Conservation (phyloP, 2,329 filamentous ascomycete species). For the Neoarthrinium moseri region DNA sequence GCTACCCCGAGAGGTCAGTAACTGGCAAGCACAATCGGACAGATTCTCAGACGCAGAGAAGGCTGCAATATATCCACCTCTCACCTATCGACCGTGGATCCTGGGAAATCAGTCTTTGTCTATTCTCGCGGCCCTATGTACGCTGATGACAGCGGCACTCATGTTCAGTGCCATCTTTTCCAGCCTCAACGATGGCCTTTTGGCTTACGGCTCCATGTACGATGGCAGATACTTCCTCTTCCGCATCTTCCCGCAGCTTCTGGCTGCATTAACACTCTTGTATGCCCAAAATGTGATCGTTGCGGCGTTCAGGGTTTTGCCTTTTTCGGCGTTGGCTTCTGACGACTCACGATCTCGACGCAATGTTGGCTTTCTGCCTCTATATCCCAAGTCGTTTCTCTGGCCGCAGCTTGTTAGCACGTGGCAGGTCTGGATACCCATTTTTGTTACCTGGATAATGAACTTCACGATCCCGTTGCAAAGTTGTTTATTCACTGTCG, state of each 20-base stretch:
- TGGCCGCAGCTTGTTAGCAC: slow-evolving; percentile 61
- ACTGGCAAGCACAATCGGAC: slow-evolving; percentile 25
- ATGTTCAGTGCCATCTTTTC: slow-evolving; percentile 73
- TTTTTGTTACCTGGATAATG: slow-evolving; percentile 72
- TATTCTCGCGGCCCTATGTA: slow-evolving; percentile 57
- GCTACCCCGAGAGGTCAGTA: slow-evolving; percentile 26
- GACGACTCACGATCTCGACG: slow-evolving; percentile 57
- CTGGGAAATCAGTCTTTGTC: slow-evolving; percentile 66
- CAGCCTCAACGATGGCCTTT: slow-evolving; percentile 60
- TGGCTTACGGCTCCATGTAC: slow-evolving; percentile 66
- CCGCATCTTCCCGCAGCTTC: slow-evolving; percentile 76
- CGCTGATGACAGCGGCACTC: slow-evolving; percentile 70
- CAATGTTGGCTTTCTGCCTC: slow-evolving; percentile 64
- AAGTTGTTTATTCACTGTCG: slow-evolving; percentile 70
- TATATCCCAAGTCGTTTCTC: slow-evolving; percentile 70
- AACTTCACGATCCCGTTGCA: slow-evolving; percentile 81
- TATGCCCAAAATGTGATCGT: slow-evolving; percentile 75
- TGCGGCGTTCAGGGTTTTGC: slow-evolving; percentile 73
- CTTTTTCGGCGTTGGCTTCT: slow-evolving; percentile 75
- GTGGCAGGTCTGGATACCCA: slow-evolving; percentile 63
- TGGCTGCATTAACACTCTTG: slow-evolving; percentile 69
- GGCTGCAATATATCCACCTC: slow-evolving; percentile 40
- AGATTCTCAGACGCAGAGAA: slow-evolving; percentile 29
- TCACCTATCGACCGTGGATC: slow-evolving; percentile 71
- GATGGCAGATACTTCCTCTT: slow-evolving; percentile 81